Percentiles rank a stretch among this genome's conserved stretches.
Conservation (phyloP, 2,329 filamentous ascomycete species). For the Aspergillus alliaceus region DNA sequence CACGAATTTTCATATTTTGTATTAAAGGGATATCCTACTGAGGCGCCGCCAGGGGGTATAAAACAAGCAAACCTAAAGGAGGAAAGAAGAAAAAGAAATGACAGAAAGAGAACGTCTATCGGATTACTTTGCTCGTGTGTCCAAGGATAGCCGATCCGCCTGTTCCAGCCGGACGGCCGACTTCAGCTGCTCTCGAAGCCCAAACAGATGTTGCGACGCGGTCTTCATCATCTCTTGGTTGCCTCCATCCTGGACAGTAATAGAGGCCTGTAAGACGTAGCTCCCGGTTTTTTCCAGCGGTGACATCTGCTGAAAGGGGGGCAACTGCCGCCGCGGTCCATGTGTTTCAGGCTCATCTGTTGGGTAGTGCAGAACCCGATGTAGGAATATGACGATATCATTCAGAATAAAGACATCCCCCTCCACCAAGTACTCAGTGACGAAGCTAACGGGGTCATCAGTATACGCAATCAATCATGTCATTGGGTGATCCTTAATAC, state of each 20-base stretch:
- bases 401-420: slow-evolving; percentile 60
- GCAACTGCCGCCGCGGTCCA: slow-evolving; percentile 40
- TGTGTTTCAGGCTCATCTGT: slow-evolving; percentile 31
- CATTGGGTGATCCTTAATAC: not conserved
- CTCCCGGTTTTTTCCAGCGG: slow-evolving; percentile 57
- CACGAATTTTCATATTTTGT: not conserved
- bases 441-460: slow-evolving; percentile 44
- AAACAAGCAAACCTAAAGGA: slow-evolving; percentile 15
- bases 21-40: not conserved
- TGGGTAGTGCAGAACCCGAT: slow-evolving; percentile 54
- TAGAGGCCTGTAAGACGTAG: slow-evolving; percentile 59
- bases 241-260: slow-evolving; percentile 57
- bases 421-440: slow-evolving; percentile 57
- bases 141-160: slow-evolving; percentile 59
- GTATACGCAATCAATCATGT: slow-evolving; percentile 11
- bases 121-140: slow-evolving; percentile 58
- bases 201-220: slow-evolving; percentile 56
- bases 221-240: slow-evolving; percentile 55
- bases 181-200: slow-evolving; percentile 56
- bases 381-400: slow-evolving; percentile 58
- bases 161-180: slow-evolving; percentile 56
- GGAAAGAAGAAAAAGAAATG: not conserved
- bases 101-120: not conserved
- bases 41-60: slow-evolving; percentile 18
- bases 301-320: slow-evolving; percentile 46